These are phyloP conservation scores for Fusarium chuoi DNA, from an alignment of 2,329 filamentous ascomycete species.

Conservation along the genomic window DNA sequence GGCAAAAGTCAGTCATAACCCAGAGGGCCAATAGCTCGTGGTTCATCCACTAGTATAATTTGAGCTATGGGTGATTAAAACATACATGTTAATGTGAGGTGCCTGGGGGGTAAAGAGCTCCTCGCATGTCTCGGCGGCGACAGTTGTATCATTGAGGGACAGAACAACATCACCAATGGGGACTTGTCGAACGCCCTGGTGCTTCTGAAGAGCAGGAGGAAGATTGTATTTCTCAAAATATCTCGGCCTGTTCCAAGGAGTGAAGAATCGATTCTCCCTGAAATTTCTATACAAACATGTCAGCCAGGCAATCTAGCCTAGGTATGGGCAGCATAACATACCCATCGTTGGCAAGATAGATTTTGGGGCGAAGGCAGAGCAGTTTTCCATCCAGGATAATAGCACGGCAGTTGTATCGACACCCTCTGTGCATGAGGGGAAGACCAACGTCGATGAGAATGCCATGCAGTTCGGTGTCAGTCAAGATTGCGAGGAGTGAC, in stretches of 20 bases:
- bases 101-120: conserved; percentile 44
- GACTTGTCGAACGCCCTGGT: conserved; percentile 53
- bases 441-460: conserved; percentile 50
- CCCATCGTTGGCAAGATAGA: conserved; percentile 76
- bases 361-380: conserved; percentile 76
- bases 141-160: conserved; percentile 52
- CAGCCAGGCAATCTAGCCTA: background rate
- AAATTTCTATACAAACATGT: conserved; percentile 38
- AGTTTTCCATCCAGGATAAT: conserved; percentile 69
- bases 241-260: conserved; percentile 51
- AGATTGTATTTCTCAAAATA: conserved; percentile 53
- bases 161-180: conserved; percentile 56
- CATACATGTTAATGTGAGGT: conserved; percentile 32
- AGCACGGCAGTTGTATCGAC: conserved; percentile 52
- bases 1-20: background rate
- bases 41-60: background rate
- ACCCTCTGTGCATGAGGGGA: conserved; percentile 55
- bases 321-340: background rate
- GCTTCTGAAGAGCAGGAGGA: conserved; percentile 65
- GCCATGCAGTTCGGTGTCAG: conserved; percentile 51
- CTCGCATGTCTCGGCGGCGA: conserved; percentile 55
- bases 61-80: background rate
- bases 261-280: conserved; percentile 55
- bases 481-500: conserved; percentile 47
- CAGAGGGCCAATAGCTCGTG: background rate